phyloP scores from a whole-genome alignment of 1,284 basidiomycete genomes.

The Amylostereum chailletii region DNA sequence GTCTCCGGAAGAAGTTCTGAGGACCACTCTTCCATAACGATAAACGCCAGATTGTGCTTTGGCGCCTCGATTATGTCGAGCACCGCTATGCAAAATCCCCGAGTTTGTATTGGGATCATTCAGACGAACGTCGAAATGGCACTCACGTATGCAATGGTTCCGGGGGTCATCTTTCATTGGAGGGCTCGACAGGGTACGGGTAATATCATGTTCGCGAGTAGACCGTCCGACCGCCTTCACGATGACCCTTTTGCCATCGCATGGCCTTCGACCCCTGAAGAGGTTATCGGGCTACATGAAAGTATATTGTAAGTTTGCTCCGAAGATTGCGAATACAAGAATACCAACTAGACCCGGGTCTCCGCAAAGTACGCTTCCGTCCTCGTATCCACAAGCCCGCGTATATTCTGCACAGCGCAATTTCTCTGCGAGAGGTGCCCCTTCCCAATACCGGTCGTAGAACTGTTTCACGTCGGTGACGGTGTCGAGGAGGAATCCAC shows the following conservation, averaged over 20 bases:
- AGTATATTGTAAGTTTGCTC: conserved; percentile 1
- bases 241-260: conserved; percentile 44
- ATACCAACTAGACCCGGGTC: conserved; percentile 58
- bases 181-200: conserved; percentile 44
- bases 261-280: conserved; percentile 51
- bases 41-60: conserved; percentile 48
- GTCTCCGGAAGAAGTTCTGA: conserved; percentile 44
- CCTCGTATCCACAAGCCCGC: conserved; percentile 25
- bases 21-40: conserved; percentile 76
- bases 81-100: conserved; percentile 36
- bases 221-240: conserved; percentile 57
- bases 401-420: conserved; percentile 26
- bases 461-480: conserved; percentile 52
- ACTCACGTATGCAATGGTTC: conserved; percentile 72
- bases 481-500: conserved; percentile 59
- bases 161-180: conserved; percentile 45
- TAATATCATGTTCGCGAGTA: conserved; percentile 54
- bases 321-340: not conserved
- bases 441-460: conserved; percentile 32
- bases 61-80: conserved; percentile 50
- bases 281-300: conserved; percentile 52
- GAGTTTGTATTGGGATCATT: not conserved
- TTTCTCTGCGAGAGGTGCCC: conserved; percentile 15
- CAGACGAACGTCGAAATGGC: too few species aligned
- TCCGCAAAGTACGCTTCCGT: conserved; percentile 54